phyloP scores from a whole-genome alignment of 208 protist genomes.

The Leishmania guyanensis region DNA sequence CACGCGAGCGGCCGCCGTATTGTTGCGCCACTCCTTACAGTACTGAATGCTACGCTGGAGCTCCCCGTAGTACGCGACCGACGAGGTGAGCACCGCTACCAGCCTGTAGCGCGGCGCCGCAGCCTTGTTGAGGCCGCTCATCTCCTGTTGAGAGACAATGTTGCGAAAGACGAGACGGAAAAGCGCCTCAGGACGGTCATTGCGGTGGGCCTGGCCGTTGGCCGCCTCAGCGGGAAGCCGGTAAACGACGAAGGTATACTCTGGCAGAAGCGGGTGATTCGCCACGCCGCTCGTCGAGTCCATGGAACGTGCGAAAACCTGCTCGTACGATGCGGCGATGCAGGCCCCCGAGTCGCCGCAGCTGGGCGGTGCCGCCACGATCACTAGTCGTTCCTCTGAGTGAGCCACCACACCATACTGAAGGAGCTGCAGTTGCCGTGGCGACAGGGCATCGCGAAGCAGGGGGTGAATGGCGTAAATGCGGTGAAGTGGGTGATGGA shows the following conservation, averaged over 20 bases:
- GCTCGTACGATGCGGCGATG: constrained; percentile 62
- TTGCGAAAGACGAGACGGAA: constrained; percentile 89
- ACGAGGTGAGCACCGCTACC: constrained; percentile 78
- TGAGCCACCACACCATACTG: constrained; percentile 84
- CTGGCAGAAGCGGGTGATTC: constrained; percentile 64
- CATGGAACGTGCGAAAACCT: constrained; percentile 35
- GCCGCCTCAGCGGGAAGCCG: constrained; percentile 35
- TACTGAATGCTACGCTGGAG: constrained; percentile 31
- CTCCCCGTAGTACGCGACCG: constrained; percentile 32
- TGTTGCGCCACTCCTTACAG: constrained; percentile 22
- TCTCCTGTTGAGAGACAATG: constrained; percentile 25
- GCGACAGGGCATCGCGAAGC: constrained; percentile 54
- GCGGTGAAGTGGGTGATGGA: constrained; percentile 54
- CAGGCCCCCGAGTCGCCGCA: constrained; percentile 56
- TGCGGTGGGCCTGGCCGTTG: constrained; percentile 6
- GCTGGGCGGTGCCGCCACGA: constrained; percentile 51
- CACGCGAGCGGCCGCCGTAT: constrained; percentile 9
- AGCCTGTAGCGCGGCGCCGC: constrained; percentile 72
- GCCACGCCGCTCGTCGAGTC: constrained; percentile 35
- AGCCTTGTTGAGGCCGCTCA: background rate
- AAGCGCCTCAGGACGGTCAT: constrained; percentile 35
- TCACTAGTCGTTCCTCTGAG: constrained; percentile 60
- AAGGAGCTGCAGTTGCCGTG: constrained; percentile 83
- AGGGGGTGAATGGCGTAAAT: constrained; percentile 64
- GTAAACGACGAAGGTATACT: constrained; percentile 85